Evolutionary conservation across 164 flowering plant genomes (phyloP).

Genomic region (Vitis labrusca): DNA sequence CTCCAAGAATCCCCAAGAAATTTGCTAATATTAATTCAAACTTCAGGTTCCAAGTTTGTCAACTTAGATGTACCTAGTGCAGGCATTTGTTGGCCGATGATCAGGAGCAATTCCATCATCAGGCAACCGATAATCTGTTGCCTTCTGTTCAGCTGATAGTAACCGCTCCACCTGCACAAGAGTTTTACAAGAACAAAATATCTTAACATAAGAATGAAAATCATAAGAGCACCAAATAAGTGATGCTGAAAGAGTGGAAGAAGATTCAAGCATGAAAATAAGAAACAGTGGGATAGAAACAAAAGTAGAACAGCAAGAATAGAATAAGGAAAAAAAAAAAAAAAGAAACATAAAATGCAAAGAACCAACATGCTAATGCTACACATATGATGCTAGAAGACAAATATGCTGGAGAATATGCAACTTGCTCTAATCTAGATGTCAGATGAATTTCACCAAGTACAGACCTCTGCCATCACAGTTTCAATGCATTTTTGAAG

Average conservation of each 20-base stretch:
- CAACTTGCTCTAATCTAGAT: too few species aligned
- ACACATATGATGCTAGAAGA: neutral
- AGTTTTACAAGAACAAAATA: neutral
- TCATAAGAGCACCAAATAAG: neutral
- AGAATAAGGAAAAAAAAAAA: too few species aligned
- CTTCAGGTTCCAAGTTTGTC: neutral
- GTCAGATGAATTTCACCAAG: neutral
- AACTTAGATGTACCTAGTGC: constrained; percentile 62
- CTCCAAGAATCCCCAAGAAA: neutral
- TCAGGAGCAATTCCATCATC: constrained; percentile 96
- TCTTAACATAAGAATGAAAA: neutral
- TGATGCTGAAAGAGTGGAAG: neutral
- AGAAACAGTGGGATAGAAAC: neutral
- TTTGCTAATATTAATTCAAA: neutral
- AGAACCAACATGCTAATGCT: neutral
- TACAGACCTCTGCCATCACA: constrained; percentile 95
- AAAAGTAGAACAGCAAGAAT: neutral
- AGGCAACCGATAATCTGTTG: constrained; percentile 86
- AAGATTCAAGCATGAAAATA: constrained; percentile 5
- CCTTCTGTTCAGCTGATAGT: constrained; percentile 89
- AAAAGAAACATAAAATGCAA: neutral
- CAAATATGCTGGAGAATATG: neutral
- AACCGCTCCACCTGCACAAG: constrained; percentile 81
- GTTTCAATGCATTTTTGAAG: constrained; percentile 99
- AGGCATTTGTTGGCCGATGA: constrained; percentile 97